Percentiles rank a stretch among this genome's conserved stretches.
Conservation (phyloP, 2,329 filamentous ascomycete species). For the Cercospora zeina region DNA sequence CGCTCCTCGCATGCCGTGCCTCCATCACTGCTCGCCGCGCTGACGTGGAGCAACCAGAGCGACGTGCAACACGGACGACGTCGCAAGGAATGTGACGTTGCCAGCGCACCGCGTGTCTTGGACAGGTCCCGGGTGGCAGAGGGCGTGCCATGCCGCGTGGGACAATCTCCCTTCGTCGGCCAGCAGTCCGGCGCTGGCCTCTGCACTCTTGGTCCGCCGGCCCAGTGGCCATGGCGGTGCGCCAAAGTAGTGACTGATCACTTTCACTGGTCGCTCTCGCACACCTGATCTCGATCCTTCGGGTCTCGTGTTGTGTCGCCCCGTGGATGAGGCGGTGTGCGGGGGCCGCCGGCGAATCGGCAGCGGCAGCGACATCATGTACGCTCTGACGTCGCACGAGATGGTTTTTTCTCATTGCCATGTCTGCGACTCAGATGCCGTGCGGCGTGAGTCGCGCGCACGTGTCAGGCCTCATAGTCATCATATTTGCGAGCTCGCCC, state of each 20-base stretch:
- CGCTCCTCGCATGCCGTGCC: not conserved
- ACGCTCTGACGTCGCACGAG: slow-evolving; percentile 17
- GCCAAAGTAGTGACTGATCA: slow-evolving; percentile 16
- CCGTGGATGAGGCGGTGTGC: slow-evolving; percentile 20
- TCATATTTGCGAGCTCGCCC: not conserved
- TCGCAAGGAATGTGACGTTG: slow-evolving; percentile 5
- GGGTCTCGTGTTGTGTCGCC: slow-evolving; percentile 8
- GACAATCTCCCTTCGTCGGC: slow-evolving; percentile 7
- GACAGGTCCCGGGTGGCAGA: not conserved
- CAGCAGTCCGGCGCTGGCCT: slow-evolving; percentile 6
- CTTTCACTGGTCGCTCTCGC: slow-evolving; percentile 11
- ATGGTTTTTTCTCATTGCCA: not conserved
- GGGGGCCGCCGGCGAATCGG: slow-evolving; percentile 14
- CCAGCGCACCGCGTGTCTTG: slow-evolving; percentile 10
- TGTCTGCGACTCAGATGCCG: not conserved
- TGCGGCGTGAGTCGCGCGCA: slow-evolving; percentile 9
- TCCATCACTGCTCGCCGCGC: not conserved
- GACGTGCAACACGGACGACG: not conserved
- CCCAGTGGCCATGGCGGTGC: not conserved
- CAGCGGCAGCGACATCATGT: slow-evolving; percentile 3
- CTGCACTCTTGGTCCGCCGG: slow-evolving; percentile 5
- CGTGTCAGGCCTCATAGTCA: not conserved
- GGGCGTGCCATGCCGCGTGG: not conserved
- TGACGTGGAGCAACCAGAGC: too few relatives aligned
- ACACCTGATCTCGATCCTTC: slow-evolving; percentile 19